These are phyloP conservation scores for Fusarium kyushuense DNA, from an alignment of 2,329 filamentous ascomycete genomes.

Conservation along the genomic window DNA sequence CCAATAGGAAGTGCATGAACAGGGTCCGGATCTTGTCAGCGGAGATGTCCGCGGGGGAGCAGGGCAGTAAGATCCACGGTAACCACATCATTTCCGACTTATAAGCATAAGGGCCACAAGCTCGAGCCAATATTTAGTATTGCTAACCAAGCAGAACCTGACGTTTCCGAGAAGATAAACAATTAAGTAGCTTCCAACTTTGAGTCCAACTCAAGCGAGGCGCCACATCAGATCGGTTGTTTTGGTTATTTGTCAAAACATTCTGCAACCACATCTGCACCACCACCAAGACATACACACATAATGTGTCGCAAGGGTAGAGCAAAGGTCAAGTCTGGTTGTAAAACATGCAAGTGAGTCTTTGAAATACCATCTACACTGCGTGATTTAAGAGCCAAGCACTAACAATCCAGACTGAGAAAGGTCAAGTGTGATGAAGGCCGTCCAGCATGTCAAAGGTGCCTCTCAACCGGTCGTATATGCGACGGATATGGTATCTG, in stretches of 20 bases:
- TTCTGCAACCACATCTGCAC: neutral
- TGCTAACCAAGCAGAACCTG: conserved; percentile 31
- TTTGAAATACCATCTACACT: neutral
- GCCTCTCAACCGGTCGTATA: conserved; percentile 33
- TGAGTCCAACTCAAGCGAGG: neutral
- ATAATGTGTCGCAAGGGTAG: conserved; percentile 27
- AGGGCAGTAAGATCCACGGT: conserved; percentile 15
- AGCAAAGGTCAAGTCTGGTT: conserved; percentile 38
- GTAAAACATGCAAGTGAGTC: conserved; percentile 42
- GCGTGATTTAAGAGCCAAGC: neutral
- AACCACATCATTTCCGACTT: conserved; percentile 14
- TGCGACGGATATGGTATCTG: conserved; percentile 43
- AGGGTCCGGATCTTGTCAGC: conserved; percentile 5
- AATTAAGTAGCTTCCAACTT: neutral
- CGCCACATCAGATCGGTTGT: neutral
- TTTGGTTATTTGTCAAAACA: neutral
- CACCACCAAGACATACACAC: neutral
- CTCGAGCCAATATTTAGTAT: conserved; percentile 2
- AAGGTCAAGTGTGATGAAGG: conserved; percentile 40
- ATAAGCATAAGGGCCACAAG: conserved; percentile 15
- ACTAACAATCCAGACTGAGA: conserved; percentile 19
- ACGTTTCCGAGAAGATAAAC: conserved; percentile 43
- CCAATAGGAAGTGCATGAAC: conserved; percentile 26
- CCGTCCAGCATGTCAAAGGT: conserved; percentile 35
- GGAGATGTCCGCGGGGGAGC: conserved; percentile 19